phyloP scores from a whole-genome alignment of 2,329 filamentous ascomycete species.

The Trichophyton benhamiae region DNA sequence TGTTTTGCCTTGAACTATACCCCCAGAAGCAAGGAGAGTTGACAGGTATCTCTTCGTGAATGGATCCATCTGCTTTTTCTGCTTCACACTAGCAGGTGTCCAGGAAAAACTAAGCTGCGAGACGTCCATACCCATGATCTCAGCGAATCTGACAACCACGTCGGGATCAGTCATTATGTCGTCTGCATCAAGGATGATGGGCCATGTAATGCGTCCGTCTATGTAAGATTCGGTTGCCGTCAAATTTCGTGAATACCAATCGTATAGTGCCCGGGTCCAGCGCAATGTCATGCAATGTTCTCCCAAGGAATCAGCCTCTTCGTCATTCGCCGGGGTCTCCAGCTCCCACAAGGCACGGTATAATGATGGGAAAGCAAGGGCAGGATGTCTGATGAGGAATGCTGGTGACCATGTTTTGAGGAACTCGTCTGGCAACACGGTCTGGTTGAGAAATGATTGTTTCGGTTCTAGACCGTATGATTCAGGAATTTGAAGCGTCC shows the following conservation, averaged over 20 bases:
- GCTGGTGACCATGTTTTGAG: slow-evolving; percentile 22
- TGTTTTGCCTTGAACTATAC: slow-evolving; percentile 24
- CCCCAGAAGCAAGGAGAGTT: slow-evolving; percentile 23
- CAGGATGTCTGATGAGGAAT: slow-evolving; percentile 30
- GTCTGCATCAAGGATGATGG: slow-evolving; percentile 28
- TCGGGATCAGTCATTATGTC: slow-evolving; percentile 26
- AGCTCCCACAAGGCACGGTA: slow-evolving; percentile 18
- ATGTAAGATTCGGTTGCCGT: slow-evolving; percentile 4
- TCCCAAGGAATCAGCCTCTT: not conserved
- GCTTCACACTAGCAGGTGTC: slow-evolving; percentile 12
- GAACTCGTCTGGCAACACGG: slow-evolving; percentile 25
- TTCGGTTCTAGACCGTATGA: slow-evolving; percentile 12
- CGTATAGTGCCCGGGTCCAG: slow-evolving; percentile 25
- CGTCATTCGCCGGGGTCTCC: not conserved
- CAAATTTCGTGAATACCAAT: slow-evolving; percentile 22
- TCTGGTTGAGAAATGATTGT: slow-evolving; percentile 22
- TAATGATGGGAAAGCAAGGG: slow-evolving; percentile 26
- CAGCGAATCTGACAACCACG: slow-evolving; percentile 21
- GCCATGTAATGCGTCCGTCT: slow-evolving; percentile 9
- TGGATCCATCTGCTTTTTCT: not conserved
- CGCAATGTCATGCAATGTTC: slow-evolving; percentile 18
- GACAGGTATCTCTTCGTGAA: slow-evolving; percentile 15
- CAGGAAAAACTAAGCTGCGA: slow-evolving; percentile 23
- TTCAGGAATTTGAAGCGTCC: slow-evolving; percentile 12
- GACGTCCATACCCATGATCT: slow-evolving; percentile 24